phyloP scores from a whole-genome alignment of 2,329 filamentous ascomycete species.

The Neoarthrinium moseri region DNA sequence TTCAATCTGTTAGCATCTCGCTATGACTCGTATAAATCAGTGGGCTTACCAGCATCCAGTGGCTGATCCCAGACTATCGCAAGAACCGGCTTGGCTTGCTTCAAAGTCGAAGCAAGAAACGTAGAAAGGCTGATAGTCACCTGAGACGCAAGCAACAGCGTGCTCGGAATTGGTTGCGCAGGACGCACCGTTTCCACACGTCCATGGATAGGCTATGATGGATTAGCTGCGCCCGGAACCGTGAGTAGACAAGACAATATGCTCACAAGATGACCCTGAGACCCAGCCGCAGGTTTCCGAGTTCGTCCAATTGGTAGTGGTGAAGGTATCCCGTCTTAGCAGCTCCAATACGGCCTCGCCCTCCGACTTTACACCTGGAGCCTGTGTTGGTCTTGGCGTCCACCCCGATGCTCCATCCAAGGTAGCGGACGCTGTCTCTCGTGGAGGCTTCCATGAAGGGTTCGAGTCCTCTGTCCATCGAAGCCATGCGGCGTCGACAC shows the following conservation, averaged over 20 bases:
- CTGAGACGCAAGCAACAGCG: constrained; percentile 33
- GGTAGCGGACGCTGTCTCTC: background rate
- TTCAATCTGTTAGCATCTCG: constrained; percentile 8
- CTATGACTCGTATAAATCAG: too few species aligned
- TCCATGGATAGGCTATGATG: constrained; percentile 19
- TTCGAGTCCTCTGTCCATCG: background rate
- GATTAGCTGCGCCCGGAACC: constrained; percentile 2
- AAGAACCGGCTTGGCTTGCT: constrained; percentile 27
- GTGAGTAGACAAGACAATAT: background rate
- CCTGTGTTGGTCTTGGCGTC: constrained; percentile 4
- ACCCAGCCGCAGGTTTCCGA: constrained; percentile 28
- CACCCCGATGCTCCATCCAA: background rate
- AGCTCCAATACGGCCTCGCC: background rate
- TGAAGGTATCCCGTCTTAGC: constrained; percentile 1
- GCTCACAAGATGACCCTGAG: constrained; percentile 26
- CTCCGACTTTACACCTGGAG: background rate
- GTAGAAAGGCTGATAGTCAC: constrained; percentile 28
- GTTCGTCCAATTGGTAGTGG: constrained; percentile 21
- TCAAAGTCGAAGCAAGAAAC: constrained; percentile 33
- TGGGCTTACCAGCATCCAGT: constrained; percentile 37
- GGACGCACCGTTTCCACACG: constrained; percentile 18
- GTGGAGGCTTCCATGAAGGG: constrained; percentile 1
- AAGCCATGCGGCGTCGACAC: constrained; percentile 2
- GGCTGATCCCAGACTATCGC: constrained; percentile 20
- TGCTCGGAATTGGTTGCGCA: constrained; percentile 31